Conservation (phyloP, 139 green algal genomes). For the Zygnema cylindricum region DNA sequence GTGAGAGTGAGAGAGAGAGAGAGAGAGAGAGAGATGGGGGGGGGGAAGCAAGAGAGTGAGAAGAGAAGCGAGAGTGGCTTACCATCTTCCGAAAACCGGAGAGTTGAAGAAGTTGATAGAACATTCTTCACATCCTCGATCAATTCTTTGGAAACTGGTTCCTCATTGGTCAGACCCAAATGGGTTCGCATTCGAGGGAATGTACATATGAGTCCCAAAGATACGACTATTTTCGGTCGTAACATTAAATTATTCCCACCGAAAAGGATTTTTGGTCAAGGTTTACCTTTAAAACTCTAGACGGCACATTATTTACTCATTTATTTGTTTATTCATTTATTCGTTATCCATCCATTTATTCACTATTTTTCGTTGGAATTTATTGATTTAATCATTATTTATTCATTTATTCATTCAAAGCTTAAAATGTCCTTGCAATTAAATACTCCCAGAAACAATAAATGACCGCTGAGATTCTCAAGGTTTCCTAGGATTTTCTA, state of each 20-base stretch:
- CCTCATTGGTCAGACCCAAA: constrained; percentile 68
- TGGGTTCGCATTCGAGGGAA: constrained; percentile 83
- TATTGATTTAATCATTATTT: too few relatives aligned
- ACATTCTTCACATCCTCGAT: constrained; percentile 24
- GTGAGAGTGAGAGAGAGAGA: too few relatives aligned
- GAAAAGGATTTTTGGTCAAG: constrained; percentile 2
- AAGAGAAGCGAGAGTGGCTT: constrained; percentile 55
- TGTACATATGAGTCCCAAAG: constrained; percentile 62
- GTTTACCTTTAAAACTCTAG: neutral
- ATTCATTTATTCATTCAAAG: too few relatives aligned
- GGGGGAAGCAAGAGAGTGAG: too few relatives aligned
- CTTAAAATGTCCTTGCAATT: too few relatives aligned
- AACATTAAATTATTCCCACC: neutral
- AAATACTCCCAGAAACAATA: too few relatives aligned
- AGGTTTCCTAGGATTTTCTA: too few relatives aligned
- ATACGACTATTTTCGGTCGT: constrained; percentile 26
- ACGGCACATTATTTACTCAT: neutral
- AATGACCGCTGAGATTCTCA: too few relatives aligned
- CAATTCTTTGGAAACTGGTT: constrained; percentile 12
- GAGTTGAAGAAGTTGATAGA: constrained; percentile 20
- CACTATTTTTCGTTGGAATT: neutral
- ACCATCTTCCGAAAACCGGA: constrained; percentile 50
- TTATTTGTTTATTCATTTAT: neutral
- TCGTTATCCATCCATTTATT: neutral
- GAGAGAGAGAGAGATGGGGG: too few relatives aligned